Percentiles rank a stretch among this genome's conserved stretches.
These are phyloP conservation scores for Jacaranda copaia DNA, from an alignment of 257 asterid species.

Conservation along the genomic window DNA sequence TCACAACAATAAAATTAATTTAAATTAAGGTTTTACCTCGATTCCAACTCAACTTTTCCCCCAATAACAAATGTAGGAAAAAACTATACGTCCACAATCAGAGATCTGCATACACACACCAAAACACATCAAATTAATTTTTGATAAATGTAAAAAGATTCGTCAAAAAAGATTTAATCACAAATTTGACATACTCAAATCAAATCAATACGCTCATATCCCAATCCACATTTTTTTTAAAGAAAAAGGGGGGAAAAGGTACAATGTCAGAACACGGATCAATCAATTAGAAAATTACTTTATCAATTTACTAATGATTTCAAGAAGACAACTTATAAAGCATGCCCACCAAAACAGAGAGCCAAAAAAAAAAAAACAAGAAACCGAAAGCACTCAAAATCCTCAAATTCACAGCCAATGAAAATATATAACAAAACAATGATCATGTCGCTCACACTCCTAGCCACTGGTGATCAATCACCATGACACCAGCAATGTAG, in stretches of 20 bases:
- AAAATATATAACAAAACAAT: background rate
- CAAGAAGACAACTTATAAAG: background rate
- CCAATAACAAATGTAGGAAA: background rate
- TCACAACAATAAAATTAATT: background rate
- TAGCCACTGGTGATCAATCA: conserved; percentile 29
- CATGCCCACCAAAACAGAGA: background rate
- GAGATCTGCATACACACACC: background rate
- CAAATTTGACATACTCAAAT: background rate
- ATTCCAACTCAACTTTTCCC: conserved; percentile 1
- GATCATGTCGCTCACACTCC: conserved; percentile 12
- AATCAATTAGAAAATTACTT: conserved; percentile 8
- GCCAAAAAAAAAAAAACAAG: background rate
- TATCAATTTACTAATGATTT: background rate
- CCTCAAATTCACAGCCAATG: conserved; percentile 25
- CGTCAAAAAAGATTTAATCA: background rate
- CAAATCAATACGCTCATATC: conserved; percentile 5
- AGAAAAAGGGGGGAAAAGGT: background rate
- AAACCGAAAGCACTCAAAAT: background rate
- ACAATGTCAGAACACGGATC: conserved; percentile 2
- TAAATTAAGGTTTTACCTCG: background rate
- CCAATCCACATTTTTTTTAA: background rate
- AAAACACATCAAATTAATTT: conserved; percentile 7
- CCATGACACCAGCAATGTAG: background rate
- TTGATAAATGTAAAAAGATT: background rate
- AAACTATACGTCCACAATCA: background rate